Evolutionary conservation across 306 rosid genomes (phyloP), one percentile per base, ranked within the genome.

Genomic region (Lotus japonicus): DNA sequence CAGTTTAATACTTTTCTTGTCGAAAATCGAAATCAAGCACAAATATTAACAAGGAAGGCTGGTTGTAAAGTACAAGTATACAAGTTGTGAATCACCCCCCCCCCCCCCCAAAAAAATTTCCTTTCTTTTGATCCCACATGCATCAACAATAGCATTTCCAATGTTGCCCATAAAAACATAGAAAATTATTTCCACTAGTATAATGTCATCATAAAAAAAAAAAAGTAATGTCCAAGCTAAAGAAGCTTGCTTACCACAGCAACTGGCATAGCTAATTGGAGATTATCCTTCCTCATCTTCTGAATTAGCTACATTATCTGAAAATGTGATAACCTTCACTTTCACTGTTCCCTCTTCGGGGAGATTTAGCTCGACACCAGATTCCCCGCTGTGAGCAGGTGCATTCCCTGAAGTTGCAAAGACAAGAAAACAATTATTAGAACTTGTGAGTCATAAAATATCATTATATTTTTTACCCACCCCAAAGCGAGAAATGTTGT

Each of bases 221-320:
- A 73, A 28, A 54, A 4, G 46, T 21, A 58, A 39, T 10, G 71
- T 58, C 38, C 8, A 57, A 51, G 67, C 5, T 59, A 64, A 82
- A 68, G 58, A 80, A 72, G 11, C 35, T 14, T 41, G 39, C 87
- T 84, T 84, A 86, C 88, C 79, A 56, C 76, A 79, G 84, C 62
- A 64, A 78, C 76, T 66, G 75, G 73, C 49, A 35, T 57, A 15
- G 64, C 52, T 41, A 75, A 45, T 68, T 59, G 36, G 0, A 77
- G 55, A 31, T 85, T 79, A 82, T 46, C 81, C 72, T 64, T 86
- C 92, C 76, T 85, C 90, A 48, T 88, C 95, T 70, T 82, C 91
- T 0, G 73, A 76, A 11, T 12, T 64, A 23, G 60, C 66, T 4
- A 68, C 13, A 70, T 61, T 70, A 44, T 46, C 84, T 60, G 86